Conservation (phyloP, 2,329 filamentous ascomycete species). For the Bipolaris cookei region DNA sequence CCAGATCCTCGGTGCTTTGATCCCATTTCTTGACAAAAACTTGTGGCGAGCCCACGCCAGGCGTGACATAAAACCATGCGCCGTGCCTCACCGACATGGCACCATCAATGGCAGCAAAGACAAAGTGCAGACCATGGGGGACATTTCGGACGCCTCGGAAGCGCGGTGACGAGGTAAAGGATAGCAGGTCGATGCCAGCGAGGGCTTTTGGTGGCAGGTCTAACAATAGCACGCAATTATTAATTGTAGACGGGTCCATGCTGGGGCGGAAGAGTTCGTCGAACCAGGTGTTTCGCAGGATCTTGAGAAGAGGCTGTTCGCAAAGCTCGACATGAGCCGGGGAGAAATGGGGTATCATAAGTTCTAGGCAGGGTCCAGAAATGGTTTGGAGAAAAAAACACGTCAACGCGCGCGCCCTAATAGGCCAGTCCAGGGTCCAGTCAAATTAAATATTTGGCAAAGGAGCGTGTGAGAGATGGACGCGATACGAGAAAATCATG, state of each 20-base stretch:
- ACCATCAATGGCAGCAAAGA: conserved; percentile 65
- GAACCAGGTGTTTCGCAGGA: conserved; percentile 45
- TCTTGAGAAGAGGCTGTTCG: conserved; percentile 36
- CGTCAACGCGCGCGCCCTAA: conserved; percentile 14
- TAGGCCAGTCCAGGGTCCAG: conserved; percentile 3
- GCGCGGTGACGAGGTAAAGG: conserved; percentile 66
- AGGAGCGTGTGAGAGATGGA: neutral
- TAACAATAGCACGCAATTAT: conserved; percentile 52
- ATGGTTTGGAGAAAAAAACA: conserved; percentile 8
- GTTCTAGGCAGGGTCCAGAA: conserved; percentile 22
- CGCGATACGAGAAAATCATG: neutral
- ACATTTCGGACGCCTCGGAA: conserved; percentile 68
- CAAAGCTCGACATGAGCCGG: conserved; percentile 20
- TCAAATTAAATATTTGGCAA: neutral
- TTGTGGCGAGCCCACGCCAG: conserved; percentile 44
- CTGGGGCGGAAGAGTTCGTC: conserved; percentile 43
- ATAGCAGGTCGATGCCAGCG: conserved; percentile 63
- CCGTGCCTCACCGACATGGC: conserved; percentile 67
- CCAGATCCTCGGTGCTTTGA: conserved; percentile 53
- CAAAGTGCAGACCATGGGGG: conserved; percentile 65
- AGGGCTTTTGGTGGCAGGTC: conserved; percentile 55
- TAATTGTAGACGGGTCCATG: conserved; percentile 45
- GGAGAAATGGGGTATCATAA: conserved; percentile 27
- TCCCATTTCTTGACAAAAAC: conserved; percentile 66
- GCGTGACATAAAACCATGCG: conserved; percentile 64